These are phyloP conservation scores for Limonium bicolor DNA, from an alignment of 148 eudicot species.

Conservation along the genomic window DNA sequence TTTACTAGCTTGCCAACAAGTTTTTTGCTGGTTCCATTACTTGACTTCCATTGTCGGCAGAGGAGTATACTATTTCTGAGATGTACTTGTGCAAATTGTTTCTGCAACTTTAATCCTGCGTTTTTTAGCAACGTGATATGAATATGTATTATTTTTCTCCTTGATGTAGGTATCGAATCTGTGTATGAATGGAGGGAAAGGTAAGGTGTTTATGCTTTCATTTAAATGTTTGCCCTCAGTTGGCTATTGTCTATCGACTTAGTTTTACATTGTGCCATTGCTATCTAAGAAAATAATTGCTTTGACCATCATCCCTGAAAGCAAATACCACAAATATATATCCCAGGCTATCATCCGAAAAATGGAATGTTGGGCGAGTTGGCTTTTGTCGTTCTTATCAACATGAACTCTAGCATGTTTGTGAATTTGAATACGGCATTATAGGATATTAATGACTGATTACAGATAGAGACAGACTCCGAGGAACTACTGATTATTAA, in stretches of 20 bases:
- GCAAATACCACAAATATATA: not conserved
- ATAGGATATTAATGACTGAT: not conserved
- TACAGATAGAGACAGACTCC: slow-evolving; percentile 82
- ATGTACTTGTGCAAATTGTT: too few relatives aligned
- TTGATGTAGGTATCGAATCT: slow-evolving; percentile 68
- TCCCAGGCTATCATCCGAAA: too few relatives aligned
- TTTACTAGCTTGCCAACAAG: too few relatives aligned
- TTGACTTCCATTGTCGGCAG: too few relatives aligned
- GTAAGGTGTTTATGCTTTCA: slow-evolving; percentile 18
- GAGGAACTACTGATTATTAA: slow-evolving; percentile 95
- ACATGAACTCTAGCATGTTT: too few relatives aligned
- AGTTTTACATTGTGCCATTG: not conserved
- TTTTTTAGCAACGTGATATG: too few relatives aligned
- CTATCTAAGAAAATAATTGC: not conserved
- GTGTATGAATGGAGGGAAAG: slow-evolving; percentile 88
- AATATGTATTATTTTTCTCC: not conserved
- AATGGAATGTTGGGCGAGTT: too few relatives aligned
- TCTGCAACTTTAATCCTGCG: too few relatives aligned
- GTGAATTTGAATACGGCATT: not conserved
- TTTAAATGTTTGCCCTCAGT: not conserved
- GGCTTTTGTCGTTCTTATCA: too few relatives aligned
- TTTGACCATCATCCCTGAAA: not conserved
- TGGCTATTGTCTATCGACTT: not conserved
- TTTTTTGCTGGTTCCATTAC: too few relatives aligned
- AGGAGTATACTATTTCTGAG: too few relatives aligned